phyloP scores from a whole-genome alignment of 306 rosid species.

The Pueraria montana region DNA sequence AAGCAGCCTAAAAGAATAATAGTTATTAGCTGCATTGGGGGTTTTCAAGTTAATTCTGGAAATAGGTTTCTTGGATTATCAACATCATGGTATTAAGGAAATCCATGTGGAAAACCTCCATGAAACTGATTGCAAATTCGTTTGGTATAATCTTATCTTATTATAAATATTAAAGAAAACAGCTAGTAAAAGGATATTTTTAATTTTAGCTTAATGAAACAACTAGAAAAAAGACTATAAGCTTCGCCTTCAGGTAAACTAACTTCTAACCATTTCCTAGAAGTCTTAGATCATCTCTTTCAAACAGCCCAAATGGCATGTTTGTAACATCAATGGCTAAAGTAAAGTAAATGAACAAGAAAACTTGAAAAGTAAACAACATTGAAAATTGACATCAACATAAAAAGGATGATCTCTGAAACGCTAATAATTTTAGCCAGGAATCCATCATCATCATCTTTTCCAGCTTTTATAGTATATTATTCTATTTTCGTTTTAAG shows the following conservation, averaged over 20 bases:
- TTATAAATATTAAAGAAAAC: conserved; percentile 8
- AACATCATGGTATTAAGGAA: conserved; percentile 13
- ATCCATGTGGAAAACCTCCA: conserved; percentile 28
- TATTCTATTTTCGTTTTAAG: conserved; percentile 43
- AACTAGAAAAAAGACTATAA: not conserved
- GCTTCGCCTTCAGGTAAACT: too few species aligned
- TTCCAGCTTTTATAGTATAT: conserved; percentile 15
- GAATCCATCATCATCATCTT: conserved; percentile 2
- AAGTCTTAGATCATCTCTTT: conserved; percentile 14
- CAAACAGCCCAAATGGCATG: not conserved
- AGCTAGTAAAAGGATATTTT: conserved; percentile 11
- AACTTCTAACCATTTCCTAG: conserved; percentile 17
- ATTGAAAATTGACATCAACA: not conserved
- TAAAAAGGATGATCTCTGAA: conserved; percentile 13
- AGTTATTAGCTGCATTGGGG: conserved; percentile 32
- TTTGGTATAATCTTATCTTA: too few species aligned
- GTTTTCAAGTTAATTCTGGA: conserved; percentile 15
- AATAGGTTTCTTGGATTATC: conserved; percentile 11
- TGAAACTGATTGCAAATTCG: conserved; percentile 16
- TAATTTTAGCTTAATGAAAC: conserved; percentile 21
- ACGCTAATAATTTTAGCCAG: conserved; percentile 2
- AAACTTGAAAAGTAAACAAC: not conserved
- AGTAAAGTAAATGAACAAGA: conserved; percentile 30
- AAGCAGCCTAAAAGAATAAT: conserved; percentile 74
- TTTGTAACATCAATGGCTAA: conserved; percentile 7